A percentile compares a stretch with the other conserved stretches of the same genome.
These are phyloP conservation scores for Pseudonitzschia multiseries DNA, from an alignment of 108 stramenopile species.

Conservation along the genomic window DNA sequence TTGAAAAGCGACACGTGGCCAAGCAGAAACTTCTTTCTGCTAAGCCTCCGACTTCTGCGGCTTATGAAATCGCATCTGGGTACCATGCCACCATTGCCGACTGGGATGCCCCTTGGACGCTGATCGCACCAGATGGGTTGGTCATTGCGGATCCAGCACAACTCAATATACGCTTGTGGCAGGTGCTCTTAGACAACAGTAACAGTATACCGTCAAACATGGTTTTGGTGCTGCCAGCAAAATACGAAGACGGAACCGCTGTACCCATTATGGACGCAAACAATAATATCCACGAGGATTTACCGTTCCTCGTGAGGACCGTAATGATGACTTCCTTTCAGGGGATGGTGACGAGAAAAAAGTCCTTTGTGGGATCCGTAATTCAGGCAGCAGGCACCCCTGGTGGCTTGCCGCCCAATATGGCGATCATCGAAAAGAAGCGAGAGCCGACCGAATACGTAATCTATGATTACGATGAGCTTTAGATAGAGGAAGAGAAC, in stretches of 20 bases:
- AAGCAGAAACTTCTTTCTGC: not conserved
- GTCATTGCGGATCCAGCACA: not conserved
- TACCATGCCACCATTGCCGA: conserved; percentile 20
- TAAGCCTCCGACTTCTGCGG: not conserved
- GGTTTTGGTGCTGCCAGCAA: not conserved
- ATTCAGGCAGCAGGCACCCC: not conserved
- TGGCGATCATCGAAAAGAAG: not conserved
- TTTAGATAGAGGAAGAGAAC: no score
- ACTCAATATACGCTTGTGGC: not conserved
- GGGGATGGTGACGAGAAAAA: not conserved
- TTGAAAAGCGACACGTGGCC: not conserved
- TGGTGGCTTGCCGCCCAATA: not conserved
- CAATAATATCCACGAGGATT: not conserved
- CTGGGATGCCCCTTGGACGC: conserved; percentile 33
- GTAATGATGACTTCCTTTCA: not conserved
- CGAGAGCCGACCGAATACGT: no score
- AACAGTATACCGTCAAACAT: not conserved
- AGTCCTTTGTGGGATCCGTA: not conserved
- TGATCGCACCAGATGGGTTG: conserved; percentile 26
- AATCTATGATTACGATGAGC: no score
- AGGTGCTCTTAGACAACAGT: not conserved
- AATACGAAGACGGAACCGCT: not conserved
- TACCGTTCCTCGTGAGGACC: not conserved
- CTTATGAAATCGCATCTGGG: conserved; percentile 7
- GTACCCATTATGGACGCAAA: not conserved